These are phyloP conservation scores for Thyridium curvatum DNA, from an alignment of 2,329 filamentous ascomycete species.

Conservation along the genomic window DNA sequence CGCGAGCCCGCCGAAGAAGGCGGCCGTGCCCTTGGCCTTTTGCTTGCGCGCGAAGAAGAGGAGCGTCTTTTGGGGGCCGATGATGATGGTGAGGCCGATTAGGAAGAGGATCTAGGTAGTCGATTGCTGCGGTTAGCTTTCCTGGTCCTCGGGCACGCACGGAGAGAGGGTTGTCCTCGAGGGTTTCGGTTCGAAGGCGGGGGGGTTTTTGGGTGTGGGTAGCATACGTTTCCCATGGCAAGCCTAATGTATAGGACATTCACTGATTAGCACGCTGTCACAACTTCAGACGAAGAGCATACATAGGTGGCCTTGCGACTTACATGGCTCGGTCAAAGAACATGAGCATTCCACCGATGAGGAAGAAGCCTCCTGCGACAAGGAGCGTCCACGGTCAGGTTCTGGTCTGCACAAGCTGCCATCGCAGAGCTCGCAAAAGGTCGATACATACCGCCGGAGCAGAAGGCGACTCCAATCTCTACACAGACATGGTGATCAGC, in stretches of 20 bases:
- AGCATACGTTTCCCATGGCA: constrained; percentile 87
- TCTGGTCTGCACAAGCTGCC: constrained; percentile 1
- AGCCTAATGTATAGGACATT: no score
- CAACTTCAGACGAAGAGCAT: no score
- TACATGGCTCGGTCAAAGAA: constrained; percentile 98
- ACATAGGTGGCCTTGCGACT: constrained; percentile 21
- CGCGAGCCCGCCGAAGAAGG: constrained; percentile 76
- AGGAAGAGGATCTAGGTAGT: constrained; percentile 82
- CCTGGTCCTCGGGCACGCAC: no score
- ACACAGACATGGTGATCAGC: constrained; percentile 22
- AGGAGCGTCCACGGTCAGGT: constrained; percentile 13
- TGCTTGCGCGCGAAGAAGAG: constrained; percentile 92
- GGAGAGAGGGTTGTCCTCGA: constrained; percentile 6
- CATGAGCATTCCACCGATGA: constrained; percentile 87
- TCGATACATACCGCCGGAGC: constrained; percentile 78
- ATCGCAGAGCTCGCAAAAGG: constrained; percentile 11
- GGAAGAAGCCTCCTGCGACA: constrained; percentile 77
- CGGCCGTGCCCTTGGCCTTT: constrained; percentile 85
- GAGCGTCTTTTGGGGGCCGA: constrained; percentile 84
- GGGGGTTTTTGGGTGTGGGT: constrained; percentile 1
- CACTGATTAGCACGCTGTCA: no score
- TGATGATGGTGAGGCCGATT: constrained; percentile 91
- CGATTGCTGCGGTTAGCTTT: constrained; percentile 1
- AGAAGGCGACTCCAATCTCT: constrained; percentile 98
- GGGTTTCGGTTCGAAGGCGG: constrained; percentile 4